Percentiles rank a stretch among this genome's conserved stretches.
Conservation (phyloP, 345 rosid species). For the Cochlearia excelsa region DNA sequence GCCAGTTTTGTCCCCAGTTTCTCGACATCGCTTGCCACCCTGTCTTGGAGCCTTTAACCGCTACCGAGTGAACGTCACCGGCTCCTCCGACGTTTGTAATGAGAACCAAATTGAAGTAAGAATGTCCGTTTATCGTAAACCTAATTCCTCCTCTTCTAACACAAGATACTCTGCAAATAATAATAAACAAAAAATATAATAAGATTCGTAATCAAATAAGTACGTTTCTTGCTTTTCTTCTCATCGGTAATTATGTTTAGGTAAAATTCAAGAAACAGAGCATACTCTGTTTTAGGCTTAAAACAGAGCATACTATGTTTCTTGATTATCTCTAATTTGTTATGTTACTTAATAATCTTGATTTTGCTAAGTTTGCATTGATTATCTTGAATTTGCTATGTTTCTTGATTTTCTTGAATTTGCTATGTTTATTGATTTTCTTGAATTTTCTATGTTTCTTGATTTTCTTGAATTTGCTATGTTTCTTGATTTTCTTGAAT, state of each 20-base stretch:
- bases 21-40: constrained; percentile 82
- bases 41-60: constrained; percentile 61
- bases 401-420: too few species aligned
- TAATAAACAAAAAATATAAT: not conserved
- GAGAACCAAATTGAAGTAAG: constrained; percentile 72
- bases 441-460: too few species aligned
- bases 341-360: too few species aligned
- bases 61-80: constrained; percentile 62
- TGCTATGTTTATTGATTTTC: too few species aligned
- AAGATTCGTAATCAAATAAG: not conserved
- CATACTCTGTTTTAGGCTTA: not conserved
- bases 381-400: too few species aligned
- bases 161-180: constrained; percentile 55
- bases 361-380: too few species aligned
- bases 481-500: too few species aligned
- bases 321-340: too few species aligned
- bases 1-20: constrained; percentile 77
- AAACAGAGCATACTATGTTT: not conserved
- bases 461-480: too few species aligned
- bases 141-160: constrained; percentile 66
- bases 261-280: too few species aligned
- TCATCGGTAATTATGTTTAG: too few species aligned
- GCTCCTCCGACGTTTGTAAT: constrained; percentile 84
- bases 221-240: not conserved
- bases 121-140: constrained; percentile 75